A percentile compares a stretch with the other conserved stretches of the same genome.
Conservation (phyloP, 805 yeast genomes). For the Yamadazyma sp. region DNA sequence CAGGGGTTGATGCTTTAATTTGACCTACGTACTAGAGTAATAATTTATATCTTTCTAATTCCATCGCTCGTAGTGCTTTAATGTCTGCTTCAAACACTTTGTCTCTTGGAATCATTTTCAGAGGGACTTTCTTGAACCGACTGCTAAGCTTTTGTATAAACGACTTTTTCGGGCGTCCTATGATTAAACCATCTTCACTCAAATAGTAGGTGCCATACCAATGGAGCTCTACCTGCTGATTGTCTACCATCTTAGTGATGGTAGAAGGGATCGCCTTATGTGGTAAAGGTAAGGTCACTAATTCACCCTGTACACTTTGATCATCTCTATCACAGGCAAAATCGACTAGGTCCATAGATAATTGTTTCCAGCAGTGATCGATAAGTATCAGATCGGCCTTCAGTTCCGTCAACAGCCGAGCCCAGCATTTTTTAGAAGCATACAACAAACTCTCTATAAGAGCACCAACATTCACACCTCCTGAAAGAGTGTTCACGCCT, state of each 20-base stretch:
- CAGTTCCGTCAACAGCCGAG: background rate
- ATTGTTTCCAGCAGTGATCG: background rate
- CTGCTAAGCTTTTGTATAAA: background rate
- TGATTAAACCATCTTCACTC: conserved; percentile 5
- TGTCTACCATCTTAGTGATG: conserved; percentile 1
- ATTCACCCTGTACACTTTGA: no score
- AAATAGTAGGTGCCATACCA: conserved; percentile 6
- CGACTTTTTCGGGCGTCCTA: background rate
- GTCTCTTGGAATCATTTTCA: background rate
- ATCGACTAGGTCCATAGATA: no score
- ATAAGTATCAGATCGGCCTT: background rate
- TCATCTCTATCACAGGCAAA: no score
- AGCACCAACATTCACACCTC: background rate
- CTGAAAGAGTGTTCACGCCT: no score
- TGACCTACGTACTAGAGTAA: background rate
- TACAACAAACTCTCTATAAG: background rate
- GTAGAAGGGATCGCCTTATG: no score
- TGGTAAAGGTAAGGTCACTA: no score
- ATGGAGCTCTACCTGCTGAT: background rate
- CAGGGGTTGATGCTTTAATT: background rate
- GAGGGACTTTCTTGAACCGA: background rate
- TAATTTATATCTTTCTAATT: conserved; percentile 3
- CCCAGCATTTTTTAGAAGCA: background rate
- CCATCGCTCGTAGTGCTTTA: background rate
- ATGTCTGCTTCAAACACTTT: background rate